Evolutionary conservation across 805 yeast genomes (phyloP), one percentile per base, ranked within the genome.

Genomic region (Sugiyamaella lignohabitans): DNA sequence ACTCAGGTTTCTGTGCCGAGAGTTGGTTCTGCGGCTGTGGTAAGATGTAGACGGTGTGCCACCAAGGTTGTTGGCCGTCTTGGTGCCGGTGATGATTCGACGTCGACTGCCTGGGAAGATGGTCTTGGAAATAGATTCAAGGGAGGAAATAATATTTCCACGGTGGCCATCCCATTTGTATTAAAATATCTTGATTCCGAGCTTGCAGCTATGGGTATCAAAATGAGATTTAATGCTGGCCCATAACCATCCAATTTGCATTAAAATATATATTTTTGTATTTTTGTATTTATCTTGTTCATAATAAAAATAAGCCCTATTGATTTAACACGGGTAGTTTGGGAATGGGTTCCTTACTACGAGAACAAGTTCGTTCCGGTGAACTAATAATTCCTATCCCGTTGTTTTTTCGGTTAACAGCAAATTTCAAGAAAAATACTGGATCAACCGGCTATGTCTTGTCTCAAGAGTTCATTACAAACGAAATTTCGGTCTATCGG

Each of bases 121-220:
- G 98, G 97, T 17, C 88, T 83, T 58, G 98, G 98, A 44, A 83
- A 79, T 62, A 81, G 83, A 63, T 91, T 84, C 63, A 80, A 80
- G 47, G 98, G 98, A 45, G 98, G 98, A 61, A 81, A 78, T 50
- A 76, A 93, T 51, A 87, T 96, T n/a, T 84, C 97, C 2, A 84
- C 95, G 0, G 93, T 93, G 54, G 96, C 96, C 39, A 84, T 93
- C 64, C 98, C 98, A 48, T 93, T 89, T 64, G 98, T 93, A 29
- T 77, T 93, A 75, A 85, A 89, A 64, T 93, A 91, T 64, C 74
- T 93, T 63, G 98, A 93, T 61, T 86, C 95, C 29, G 98, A 93
- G 67, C 75, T 93, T 57, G 80, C 95, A 16, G 98, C 98, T 14
- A 93, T 93, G 98, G 98, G 98, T 69, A 88, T 93, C 57, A 82